Evolutionary conservation across 192 early-diverging fungal genomes (phyloP).

Genomic region (Podila epicladia): DNA sequence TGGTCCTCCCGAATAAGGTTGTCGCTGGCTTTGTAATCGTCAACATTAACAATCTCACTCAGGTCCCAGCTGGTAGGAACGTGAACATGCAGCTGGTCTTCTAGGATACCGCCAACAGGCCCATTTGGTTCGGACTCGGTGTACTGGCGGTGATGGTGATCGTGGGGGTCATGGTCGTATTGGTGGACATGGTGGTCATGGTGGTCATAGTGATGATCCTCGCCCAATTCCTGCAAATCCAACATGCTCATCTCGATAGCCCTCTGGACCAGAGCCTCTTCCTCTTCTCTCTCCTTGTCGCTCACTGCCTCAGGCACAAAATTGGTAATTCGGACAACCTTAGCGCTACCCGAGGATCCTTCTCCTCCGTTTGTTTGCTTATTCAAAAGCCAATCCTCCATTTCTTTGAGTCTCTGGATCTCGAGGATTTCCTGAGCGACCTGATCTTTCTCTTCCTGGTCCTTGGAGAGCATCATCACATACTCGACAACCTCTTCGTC

Average conservation of each 20-base stretch:
- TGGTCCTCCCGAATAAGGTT: constrained; percentile 19
- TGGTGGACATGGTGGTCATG: neutral
- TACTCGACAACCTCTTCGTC: constrained; percentile 66
- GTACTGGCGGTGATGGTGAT: neutral
- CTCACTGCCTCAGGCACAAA: constrained; percentile 3
- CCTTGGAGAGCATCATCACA: constrained; percentile 64
- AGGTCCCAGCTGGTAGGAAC: constrained; percentile 14
- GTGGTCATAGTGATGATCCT: neutral
- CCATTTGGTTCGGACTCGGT: neutral
- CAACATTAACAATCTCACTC: constrained; percentile 33
- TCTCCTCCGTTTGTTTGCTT: constrained; percentile 12
- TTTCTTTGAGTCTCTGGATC: constrained; percentile 24
- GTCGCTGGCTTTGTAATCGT: neutral
- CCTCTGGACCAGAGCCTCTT: constrained; percentile 37
- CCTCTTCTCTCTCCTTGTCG: constrained; percentile 34
- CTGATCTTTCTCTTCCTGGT: constrained; percentile 20
- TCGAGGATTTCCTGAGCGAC: constrained; percentile 7
- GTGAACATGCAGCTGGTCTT: neutral
- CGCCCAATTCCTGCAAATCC: neutral
- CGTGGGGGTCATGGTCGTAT: neutral
- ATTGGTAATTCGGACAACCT: neutral
- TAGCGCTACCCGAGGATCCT: constrained; percentile 7
- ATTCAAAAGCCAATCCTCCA: neutral
- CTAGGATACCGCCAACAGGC: neutral
- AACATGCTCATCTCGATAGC: constrained; percentile 45